Conservation (phyloP, 495 filamentous ascomycete species). For the Hypoxylon lienhwacheense region DNA sequence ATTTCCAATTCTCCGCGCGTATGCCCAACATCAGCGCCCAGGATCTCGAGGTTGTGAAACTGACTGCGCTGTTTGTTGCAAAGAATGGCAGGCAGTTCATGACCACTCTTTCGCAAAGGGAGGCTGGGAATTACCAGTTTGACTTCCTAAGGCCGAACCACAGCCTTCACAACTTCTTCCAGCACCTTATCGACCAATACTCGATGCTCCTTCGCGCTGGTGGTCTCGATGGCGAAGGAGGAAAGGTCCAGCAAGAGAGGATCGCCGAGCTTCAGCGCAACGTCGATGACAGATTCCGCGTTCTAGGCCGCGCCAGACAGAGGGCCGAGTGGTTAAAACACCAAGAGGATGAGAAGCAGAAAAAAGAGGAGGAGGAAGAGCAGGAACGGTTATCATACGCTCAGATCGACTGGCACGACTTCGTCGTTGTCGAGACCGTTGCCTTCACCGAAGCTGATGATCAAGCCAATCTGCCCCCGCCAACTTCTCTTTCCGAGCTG, state of each 20-base stretch:
- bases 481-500: slow-evolving; percentile 83
- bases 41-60: slow-evolving; percentile 88
- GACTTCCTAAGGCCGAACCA: slow-evolving; percentile 96
- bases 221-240: slow-evolving; percentile 66
- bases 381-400: slow-evolving; percentile 82
- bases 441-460: slow-evolving; percentile 89
- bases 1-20: slow-evolving; percentile 91
- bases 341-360: slow-evolving; percentile 81
- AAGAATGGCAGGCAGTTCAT: slow-evolving; percentile 88
- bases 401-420: slow-evolving; percentile 98
- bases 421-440: slow-evolving; percentile 95
- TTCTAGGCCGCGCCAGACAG: slow-evolving; percentile 77
- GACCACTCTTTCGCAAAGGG: slow-evolving; percentile 82
- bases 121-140: slow-evolving; percentile 91
- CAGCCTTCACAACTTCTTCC: slow-evolving; percentile 93
- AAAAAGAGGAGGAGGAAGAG: slow-evolving; percentile 86
- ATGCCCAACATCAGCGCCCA: slow-evolving; percentile 97
- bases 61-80: slow-evolving; percentile 89
- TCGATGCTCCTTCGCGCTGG: slow-evolving; percentile 74
- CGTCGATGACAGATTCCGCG: slow-evolving; percentile 72
- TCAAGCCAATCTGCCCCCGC: slow-evolving; percentile 80
- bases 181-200: slow-evolving; percentile 89
- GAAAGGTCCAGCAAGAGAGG: slow-evolving; percentile 68
- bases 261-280: slow-evolving; percentile 77
- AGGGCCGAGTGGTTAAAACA: slow-evolving; percentile 85